A percentile compares a stretch with the other conserved stretches of the same genome.
Conservation (phyloP, 2,329 filamentous ascomycete genomes). For the Fulvia fulva region DNA sequence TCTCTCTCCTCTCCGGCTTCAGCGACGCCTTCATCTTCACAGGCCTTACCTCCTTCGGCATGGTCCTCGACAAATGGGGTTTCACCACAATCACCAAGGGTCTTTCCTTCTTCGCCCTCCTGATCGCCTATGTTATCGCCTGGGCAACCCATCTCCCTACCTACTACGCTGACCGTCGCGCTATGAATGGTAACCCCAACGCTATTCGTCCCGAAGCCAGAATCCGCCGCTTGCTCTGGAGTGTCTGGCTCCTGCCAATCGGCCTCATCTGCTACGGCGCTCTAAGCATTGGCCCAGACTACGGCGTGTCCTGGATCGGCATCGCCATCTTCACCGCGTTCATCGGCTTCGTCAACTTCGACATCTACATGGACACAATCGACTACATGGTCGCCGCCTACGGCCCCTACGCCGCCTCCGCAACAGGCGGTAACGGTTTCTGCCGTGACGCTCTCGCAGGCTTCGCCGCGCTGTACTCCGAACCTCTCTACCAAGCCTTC, state of each 20-base stretch:
- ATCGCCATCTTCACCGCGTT: constrained; percentile 62
- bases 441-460: constrained; percentile 70
- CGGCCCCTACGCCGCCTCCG: constrained; percentile 68
- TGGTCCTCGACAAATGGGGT: constrained; percentile 61
- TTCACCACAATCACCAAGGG: constrained; percentile 57
- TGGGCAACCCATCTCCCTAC: constrained; percentile 57
- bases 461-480: constrained; percentile 64
- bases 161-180: constrained; percentile 38
- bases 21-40: constrained; percentile 74
- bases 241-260: background rate
- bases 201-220: constrained; percentile 60
- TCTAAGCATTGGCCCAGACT: constrained; percentile 50
- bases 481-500: constrained; percentile 44
- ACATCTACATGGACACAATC: constrained; percentile 33
- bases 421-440: constrained; percentile 72
- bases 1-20: constrained; percentile 69
- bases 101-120: constrained; percentile 55
- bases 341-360: constrained; percentile 65
- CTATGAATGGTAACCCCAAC: constrained; percentile 50
- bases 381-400: constrained; percentile 70
- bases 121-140: constrained; percentile 62
- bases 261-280: background rate
- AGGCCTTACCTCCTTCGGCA: constrained; percentile 66
- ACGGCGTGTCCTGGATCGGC: constrained; percentile 60
- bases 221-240: constrained; percentile 60